Base-by-base conservation (phyloP, 2,329 filamentous ascomycete genomes). In the Gliomastix tumulicola region DNA sequence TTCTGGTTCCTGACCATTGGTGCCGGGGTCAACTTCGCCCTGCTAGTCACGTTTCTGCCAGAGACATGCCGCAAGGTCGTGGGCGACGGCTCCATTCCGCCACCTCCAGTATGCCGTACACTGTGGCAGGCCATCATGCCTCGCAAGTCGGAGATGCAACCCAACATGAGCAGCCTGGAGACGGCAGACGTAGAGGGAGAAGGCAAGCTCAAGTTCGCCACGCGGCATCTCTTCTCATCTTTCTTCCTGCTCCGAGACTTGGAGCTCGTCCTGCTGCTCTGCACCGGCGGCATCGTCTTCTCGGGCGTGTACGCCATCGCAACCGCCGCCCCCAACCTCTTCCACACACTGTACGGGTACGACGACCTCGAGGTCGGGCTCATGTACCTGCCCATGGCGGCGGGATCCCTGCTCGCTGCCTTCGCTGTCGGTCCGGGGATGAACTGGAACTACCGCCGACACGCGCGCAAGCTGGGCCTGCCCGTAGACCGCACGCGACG, bases 361-460 rank as follows among this genome's bases (percentile, higher is more conserved):
- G 55, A 60, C 42, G 48, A 55, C 18, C 41, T 56, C 13, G 60
- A 64, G 20, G 55, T 73, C 3, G 69, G 69, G n/a, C 48, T 64
- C 5, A 58, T 54, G 49, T 64, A 58, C 43, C 52, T 65, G 8
- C 62, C 64, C 7, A 59, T 59, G 39, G 55, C 57, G 3, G 41
- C 48, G 7, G 64, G 63, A 4, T 57, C 57, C 20, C 50, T 61
- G 13, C n/a, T 59, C 3, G 57, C 61, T 5, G 50, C 57, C 3
- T 34, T 58, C 13, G 42, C 54, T 2, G 53, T 57, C 1, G 74
- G 79, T 11, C 62, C 63, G 30, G 45, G 80, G 5, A 60, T 82
- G 7, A 77, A 84, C 53, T 71, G 68, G 61, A 78, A 80, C 49
- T 84, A 77, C 48, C 60, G 64, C 0, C 68, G 75, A 9, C 62